Evolutionary conservation across 2,329 filamentous ascomycete species (phyloP).

Genomic region (Colletotrichum magnum): DNA sequence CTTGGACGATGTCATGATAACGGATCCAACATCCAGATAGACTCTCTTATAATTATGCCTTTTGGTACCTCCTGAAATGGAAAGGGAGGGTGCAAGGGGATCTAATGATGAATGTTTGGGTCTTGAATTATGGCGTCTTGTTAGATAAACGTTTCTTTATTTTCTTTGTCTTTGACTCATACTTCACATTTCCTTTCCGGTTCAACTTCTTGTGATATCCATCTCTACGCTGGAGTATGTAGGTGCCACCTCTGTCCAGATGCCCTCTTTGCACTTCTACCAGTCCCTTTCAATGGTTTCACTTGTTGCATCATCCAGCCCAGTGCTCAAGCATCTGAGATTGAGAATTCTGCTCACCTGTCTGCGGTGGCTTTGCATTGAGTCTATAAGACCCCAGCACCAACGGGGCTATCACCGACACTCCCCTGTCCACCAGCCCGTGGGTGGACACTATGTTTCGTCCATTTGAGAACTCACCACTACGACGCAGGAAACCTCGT

Average conservation of each 20-base stretch:
- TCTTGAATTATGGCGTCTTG: constrained; percentile 22
- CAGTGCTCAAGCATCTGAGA: neutral
- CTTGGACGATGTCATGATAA: constrained; percentile 37
- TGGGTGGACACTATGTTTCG: no score
- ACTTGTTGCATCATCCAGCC: neutral
- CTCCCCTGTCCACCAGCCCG: neutral
- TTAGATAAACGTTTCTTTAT: constrained; percentile 4
- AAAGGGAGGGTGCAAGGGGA: neutral
- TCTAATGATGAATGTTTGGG: constrained; percentile 13
- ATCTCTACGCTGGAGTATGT: no score
- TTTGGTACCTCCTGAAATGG: neutral
- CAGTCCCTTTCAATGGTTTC: neutral
- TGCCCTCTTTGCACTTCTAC: constrained; percentile 21
- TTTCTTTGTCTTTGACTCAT: neutral
- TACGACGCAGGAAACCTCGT: constrained; percentile 3
- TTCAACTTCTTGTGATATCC: constrained; percentile 1
- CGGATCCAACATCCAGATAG: constrained; percentile 24
- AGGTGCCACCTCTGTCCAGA: neutral
- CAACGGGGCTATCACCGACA: neutral
- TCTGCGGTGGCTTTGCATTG: neutral
- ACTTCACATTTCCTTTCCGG: neutral
- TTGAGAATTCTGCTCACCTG: neutral
- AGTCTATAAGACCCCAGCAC: neutral
- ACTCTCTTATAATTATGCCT: constrained; percentile 21
- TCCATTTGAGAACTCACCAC: no score